Base-by-base conservation (phyloP, 202 grass and related monocot genomes). In the Carex sylvatica region DNA sequence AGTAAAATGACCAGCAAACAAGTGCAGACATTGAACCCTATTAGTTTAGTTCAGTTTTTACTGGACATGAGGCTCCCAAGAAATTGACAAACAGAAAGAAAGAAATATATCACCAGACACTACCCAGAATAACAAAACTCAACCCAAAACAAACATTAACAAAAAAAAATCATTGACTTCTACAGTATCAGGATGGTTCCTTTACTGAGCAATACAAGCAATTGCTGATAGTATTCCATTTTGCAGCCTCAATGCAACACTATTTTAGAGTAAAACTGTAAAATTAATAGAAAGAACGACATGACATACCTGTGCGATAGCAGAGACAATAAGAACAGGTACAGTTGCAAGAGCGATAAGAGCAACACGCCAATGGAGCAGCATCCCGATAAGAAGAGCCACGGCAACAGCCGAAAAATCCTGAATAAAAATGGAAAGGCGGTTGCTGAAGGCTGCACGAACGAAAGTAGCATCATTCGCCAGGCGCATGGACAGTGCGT, bases 381-480 rank as follows among this genome's bases (percentile, higher is more conserved):
- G 64, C 89, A 98, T 91, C 61, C 95, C 95, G 44, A 98, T 91
- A 86, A 98, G 87, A 87, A 98, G 82, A 59, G 95, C 89, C 71
- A 98, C 92, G 62, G 80, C 89, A 85, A 98, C 86, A 63, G 95
- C 95, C 23, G 92, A 83, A 80, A 88, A 90, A 69, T 98, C 92
- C 82, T 98, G 95, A 84, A 98, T 95, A 70, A 98, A 92, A 84
- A 98, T 98, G 82, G 95, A 98, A 83, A 98, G 95, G 6, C 89
- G 89, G 53, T 98, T 98, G 84, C 95, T 98, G 62, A 98, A 98
- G 51, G 95, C 92, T 69, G 95, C 95, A 47, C 95, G 92, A 55
- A 98, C 95, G 85, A 90, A 95, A 62, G 95, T 98, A 61, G 95
- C 95, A 90, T 98, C 95, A 71, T 98, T 98, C 36, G 95, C 95